Conservation (phyloP, 306 rosid species). For the Cucurbita pepo region DNA sequence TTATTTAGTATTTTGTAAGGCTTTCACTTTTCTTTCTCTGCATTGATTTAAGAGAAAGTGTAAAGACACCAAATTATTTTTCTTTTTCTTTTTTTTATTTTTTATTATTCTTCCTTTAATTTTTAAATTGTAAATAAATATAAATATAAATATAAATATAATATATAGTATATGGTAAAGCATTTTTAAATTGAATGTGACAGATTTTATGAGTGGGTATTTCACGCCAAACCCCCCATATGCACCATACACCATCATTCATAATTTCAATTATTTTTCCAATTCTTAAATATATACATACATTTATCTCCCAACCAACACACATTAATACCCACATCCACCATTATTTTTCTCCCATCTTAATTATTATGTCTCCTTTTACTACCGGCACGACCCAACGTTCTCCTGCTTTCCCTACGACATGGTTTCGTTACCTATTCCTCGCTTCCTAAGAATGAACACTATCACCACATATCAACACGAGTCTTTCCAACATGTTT, state of each 20-base stretch:
- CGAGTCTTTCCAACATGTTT: no score
- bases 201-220: slow-evolving; percentile 30
- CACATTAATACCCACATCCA: background rate
- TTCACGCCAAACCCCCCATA: slow-evolving; percentile 51
- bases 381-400: background rate
- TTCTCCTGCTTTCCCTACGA: no score
- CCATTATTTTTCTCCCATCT: background rate
- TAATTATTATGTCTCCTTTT: background rate
- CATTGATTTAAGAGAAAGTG: slow-evolving; percentile 74
- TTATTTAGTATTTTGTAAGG: background rate
- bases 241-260: slow-evolving; percentile 57
- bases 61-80: slow-evolving; percentile 11
- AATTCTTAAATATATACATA: no score
- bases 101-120: no score
- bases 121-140: background rate
- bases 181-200: background rate
- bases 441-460: no score
- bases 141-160: background rate
- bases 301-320: background rate
- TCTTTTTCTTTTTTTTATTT: no score
- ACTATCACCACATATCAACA: no score
- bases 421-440: no score
- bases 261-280: background rate
- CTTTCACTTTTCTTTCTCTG: slow-evolving; percentile 26
- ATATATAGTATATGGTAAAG: background rate